Evolutionary conservation across 441 rosid genomes (phyloP), one percentile per base, ranked within the genome.

Genomic region (Populus hybrid): DNA sequence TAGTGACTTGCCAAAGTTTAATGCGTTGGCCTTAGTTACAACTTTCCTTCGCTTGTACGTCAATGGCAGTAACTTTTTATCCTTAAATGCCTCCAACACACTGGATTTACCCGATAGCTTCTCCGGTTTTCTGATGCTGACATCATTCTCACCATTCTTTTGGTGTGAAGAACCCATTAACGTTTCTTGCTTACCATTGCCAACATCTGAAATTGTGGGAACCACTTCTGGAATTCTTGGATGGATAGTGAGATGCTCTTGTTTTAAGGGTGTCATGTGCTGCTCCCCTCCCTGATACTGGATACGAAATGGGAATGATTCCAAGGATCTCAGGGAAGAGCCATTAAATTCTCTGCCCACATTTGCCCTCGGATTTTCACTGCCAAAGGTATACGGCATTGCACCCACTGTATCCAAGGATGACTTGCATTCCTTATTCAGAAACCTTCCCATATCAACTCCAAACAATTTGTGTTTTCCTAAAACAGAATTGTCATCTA

Each of bases 11-110:
- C 80, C 76, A 9, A 76, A 75, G 78, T 78, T 81, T 35, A 80
- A 66, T 40, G 84, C 77, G 61, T 70, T 86, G 50, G 75, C 70
- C 80, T 85, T 86, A n/a, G 81, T 67, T 63, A 74, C 81, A 81
- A 83, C 73, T 75, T 88, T 89, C 81, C 91, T 87, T 71, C 95
- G 87, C 77, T 88, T 91, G 83, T 89, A 88, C 9, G 91, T 89
- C 84, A 87, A 84, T 26, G 90, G 89, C 80, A 80, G 78, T 69
- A 75, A 64, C 42, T 67, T 76, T 63, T 85, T 86, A 75, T 75
- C 81, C 67, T 75, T 79, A 5, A 76, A 75, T 75, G 87, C 79
- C 75, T 81, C 81, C 69, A 82, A 63, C 38, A 74, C 83, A 76
- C 77, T 72, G 73, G 83, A 73, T 70, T 81, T 77, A 67, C 81